Percentiles rank a stretch among this genome's conserved stretches.
Conservation (phyloP, 2,329 filamentous ascomycete species). For the Colletotrichum viniferum region DNA sequence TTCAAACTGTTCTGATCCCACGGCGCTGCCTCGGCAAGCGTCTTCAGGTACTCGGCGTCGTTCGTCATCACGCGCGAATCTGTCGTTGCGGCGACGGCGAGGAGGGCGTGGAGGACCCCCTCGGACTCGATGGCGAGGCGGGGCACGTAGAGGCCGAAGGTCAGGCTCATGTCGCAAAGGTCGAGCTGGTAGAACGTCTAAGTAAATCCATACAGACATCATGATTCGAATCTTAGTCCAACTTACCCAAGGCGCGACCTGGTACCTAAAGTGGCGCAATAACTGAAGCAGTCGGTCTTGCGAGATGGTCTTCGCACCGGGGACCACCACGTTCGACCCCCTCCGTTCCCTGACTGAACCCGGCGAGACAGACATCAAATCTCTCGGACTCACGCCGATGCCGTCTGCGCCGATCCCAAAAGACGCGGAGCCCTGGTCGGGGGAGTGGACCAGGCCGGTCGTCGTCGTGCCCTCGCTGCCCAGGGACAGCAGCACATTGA, state of each 20-base stretch:
- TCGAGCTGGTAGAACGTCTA: constrained; percentile 36
- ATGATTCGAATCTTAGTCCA: fast-evolving
- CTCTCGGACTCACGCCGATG: background rate
- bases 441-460: background rate
- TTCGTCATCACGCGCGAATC: background rate
- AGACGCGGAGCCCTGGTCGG: background rate
- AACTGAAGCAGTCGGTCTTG: constrained; percentile 30
- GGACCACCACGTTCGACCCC: background rate
- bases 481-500: constrained; percentile 37
- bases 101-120: constrained; percentile 29
- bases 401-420: background rate
- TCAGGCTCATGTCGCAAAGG: constrained; percentile 43
- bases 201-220: background rate
- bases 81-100: constrained; percentile 21
- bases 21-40: background rate
- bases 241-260: constrained; percentile 49
- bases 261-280: constrained; percentile 47
- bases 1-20: background rate
- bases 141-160: constrained; percentile 42
- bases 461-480: constrained; percentile 26
- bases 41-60: constrained; percentile 1
- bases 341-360: background rate
- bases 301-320: background rate
- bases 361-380: constrained; percentile 3
- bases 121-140: constrained; percentile 30